Conservation (phyloP, 1,284 basidiomycete genomes). For the Chalciporus piperatoides region DNA sequence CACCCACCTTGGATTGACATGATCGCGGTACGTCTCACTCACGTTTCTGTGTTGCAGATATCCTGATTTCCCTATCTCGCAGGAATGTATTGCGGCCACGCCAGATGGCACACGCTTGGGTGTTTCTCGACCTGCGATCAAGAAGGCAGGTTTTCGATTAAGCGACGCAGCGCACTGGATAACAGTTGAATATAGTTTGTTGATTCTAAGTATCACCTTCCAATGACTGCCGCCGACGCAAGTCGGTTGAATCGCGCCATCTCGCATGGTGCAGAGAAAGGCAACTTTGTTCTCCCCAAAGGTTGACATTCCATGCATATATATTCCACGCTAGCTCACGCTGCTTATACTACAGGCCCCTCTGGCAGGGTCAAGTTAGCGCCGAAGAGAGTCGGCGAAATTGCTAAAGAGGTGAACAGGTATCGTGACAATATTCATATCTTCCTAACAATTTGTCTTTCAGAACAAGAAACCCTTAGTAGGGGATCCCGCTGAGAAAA, state of each 20-base stretch:
- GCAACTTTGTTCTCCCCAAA: slow-evolving; percentile 70
- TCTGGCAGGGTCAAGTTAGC: slow-evolving; percentile 69
- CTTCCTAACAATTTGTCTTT: not conserved
- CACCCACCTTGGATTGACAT: slow-evolving; percentile 65
- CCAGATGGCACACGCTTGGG: slow-evolving; percentile 66
- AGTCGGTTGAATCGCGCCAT: slow-evolving; percentile 74
- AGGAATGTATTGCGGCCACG: slow-evolving; percentile 69
- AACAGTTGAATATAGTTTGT: slow-evolving; percentile 48
- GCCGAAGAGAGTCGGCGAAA: slow-evolving; percentile 49
- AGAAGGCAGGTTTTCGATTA: slow-evolving; percentile 51
- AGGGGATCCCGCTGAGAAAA: slow-evolving; percentile 2
- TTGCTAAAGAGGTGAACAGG: slow-evolving; percentile 59
- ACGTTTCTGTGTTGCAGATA: not conserved
- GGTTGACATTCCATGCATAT: slow-evolving; percentile 34
- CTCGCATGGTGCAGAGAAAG: slow-evolving; percentile 57
- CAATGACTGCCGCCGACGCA: slow-evolving; percentile 52
- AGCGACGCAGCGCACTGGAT: not conserved
- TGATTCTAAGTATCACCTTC: slow-evolving; percentile 67
- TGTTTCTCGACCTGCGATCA: slow-evolving; percentile 74
- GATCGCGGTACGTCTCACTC: slow-evolving; percentile 43
- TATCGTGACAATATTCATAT: not conserved
- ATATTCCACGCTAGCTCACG: not conserved
- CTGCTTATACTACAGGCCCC: slow-evolving; percentile 22
- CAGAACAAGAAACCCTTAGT: slow-evolving; percentile 32
- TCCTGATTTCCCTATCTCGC: slow-evolving; percentile 3